phyloP scores from a whole-genome alignment of 2,329 filamentous ascomycete genomes.

The Aspergillus pseudonomiae region DNA sequence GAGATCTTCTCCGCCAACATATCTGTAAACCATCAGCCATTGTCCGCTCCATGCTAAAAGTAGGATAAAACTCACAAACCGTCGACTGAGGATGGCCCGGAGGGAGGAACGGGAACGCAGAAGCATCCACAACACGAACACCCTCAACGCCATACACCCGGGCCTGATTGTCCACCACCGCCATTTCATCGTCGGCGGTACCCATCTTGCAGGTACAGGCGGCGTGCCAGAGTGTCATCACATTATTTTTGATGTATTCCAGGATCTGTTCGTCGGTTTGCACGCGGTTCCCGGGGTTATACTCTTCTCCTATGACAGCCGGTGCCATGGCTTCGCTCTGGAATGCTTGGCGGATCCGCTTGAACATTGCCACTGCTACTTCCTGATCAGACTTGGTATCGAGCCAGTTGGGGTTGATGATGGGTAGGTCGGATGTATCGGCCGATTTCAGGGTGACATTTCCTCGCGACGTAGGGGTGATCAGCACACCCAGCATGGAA shows the following conservation, averaged over 20 bases:
- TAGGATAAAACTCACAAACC: background rate
- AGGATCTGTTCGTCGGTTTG: constrained; percentile 47
- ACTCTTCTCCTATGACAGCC: constrained; percentile 36
- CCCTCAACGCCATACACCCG: constrained; percentile 33
- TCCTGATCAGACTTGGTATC: constrained; percentile 44
- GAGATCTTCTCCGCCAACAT: constrained; percentile 3
- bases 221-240: constrained; percentile 39
- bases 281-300: constrained; percentile 38
- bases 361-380: constrained; percentile 46
- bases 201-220: constrained; percentile 44
- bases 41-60: background rate
- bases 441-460: constrained; percentile 46
- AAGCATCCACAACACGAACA: constrained; percentile 40
- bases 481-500: constrained; percentile 36
- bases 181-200: constrained; percentile 26
- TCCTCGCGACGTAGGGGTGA: constrained; percentile 49
- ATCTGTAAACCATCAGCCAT: background rate
- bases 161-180: constrained; percentile 36
- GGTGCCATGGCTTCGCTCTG: constrained; percentile 25
- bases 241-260: constrained; percentile 26
- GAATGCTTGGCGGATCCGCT: constrained; percentile 44
- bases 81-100: constrained; percentile 38
- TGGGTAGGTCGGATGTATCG: constrained; percentile 38
- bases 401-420: constrained; percentile 53
- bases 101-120: constrained; percentile 36